phyloP scores from a whole-genome alignment of 257 asterid genomes.

The Handroanthus guayacan region DNA sequence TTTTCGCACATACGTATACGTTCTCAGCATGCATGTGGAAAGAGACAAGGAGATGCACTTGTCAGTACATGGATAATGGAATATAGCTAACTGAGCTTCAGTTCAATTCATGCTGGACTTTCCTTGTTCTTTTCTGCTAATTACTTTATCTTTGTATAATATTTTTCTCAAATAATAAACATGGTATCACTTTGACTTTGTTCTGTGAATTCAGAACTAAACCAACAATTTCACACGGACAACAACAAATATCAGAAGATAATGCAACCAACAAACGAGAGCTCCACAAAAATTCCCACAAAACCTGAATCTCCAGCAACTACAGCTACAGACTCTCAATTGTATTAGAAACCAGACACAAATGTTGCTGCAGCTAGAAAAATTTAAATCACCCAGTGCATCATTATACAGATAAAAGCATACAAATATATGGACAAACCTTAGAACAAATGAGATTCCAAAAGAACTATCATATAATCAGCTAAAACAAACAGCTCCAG shows the following conservation, averaged over 20 bases:
- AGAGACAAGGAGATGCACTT: neutral
- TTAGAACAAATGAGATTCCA: neutral
- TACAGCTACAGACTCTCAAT: conserved; percentile 9
- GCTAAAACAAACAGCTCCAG: conserved; percentile 19
- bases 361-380: neutral
- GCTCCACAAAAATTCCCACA: neutral
- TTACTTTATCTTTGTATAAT: neutral
- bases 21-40: neutral
- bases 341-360: conserved; percentile 13
- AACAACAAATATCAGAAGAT: neutral
- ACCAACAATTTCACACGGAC: too few relatives aligned
- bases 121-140: neutral
- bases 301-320: neutral
- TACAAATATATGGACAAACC: neutral
- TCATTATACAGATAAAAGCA: too few relatives aligned
- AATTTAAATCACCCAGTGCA: neutral
- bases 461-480: conserved; percentile 12
- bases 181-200: conserved; percentile 14
- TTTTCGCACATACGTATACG: neutral
- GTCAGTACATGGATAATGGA: too few relatives aligned
- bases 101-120: neutral
- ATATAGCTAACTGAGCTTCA: too few relatives aligned
- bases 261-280: neutral
- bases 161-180: neutral
- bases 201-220: neutral